Conservation (phyloP, 1,139 yeast genomes). For the Hansenula sp. region DNA sequence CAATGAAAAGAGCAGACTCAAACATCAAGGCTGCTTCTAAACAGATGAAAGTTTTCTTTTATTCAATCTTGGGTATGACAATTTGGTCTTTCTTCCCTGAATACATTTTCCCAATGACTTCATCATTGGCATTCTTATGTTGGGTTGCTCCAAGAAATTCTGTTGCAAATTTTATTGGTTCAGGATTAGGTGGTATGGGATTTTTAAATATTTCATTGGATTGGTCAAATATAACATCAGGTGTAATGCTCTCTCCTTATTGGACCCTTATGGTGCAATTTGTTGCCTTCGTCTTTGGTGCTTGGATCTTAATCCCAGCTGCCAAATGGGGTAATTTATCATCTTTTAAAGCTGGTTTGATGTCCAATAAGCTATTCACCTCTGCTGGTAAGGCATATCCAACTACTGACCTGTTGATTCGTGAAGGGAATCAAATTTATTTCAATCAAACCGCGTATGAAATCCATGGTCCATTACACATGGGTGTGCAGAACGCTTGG, state of each 20-base stretch:
- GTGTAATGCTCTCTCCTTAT: conserved; percentile 40
- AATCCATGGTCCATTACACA: conserved; percentile 32
- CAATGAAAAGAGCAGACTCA: conserved; percentile 26
- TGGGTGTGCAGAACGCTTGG: conserved; percentile 46
- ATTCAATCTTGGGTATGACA: conserved; percentile 30
- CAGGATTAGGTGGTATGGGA: conserved; percentile 46
- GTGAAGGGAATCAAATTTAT: conserved; percentile 26
- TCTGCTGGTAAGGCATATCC: conserved; percentile 35
- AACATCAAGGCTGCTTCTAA: conserved; percentile 9
- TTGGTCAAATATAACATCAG: conserved; percentile 44
- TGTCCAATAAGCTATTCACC: conserved; percentile 37
- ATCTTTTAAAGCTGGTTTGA: conserved; percentile 32
- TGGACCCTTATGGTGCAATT: conserved; percentile 43
- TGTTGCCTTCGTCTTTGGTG: conserved; percentile 35
- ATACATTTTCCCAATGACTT: conserved; percentile 36
- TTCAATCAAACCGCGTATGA: conserved; percentile 37
- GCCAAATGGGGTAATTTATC: conserved; percentile 34
- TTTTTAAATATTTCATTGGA: conserved; percentile 38
- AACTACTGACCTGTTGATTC: conserved; percentile 30
- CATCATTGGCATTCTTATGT: conserved; percentile 39
- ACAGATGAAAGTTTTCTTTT: conserved; percentile 34
- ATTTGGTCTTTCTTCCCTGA: conserved; percentile 44
- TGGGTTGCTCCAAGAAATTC: conserved; percentile 39
- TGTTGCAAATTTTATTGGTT: conserved; percentile 37
- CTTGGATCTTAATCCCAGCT: conserved; percentile 41